Conservation (phyloP, 2,329 filamentous ascomycete species). For the Epichloe typhina region DNA sequence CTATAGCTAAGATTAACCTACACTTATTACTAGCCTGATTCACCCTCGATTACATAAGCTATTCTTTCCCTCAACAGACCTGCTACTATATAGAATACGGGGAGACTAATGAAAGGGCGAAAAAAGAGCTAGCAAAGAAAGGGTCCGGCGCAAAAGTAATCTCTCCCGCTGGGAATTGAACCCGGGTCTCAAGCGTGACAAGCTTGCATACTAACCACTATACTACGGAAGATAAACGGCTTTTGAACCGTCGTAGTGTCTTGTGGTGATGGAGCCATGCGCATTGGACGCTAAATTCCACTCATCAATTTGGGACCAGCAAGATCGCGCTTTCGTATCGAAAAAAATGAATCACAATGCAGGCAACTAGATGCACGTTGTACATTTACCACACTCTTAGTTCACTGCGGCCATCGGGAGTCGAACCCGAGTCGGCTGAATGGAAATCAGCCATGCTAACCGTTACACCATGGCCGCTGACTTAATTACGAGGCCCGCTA, state of each 20-base stretch:
- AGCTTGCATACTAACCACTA: slow-evolving; percentile 1
- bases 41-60: too few species aligned
- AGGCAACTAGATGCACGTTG: too few species aligned
- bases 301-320: too few species aligned
- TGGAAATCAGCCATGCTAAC: slow-evolving; percentile 11
- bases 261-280: rapidly evolving
- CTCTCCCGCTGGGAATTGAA: slow-evolving; percentile 2
- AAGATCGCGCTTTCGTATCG: too few species aligned
- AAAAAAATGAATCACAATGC: too few species aligned
- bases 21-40: too few species aligned
- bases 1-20: too few species aligned
- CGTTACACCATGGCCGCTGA: slow-evolving; percentile 10
- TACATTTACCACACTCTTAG: too few species aligned
- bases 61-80: background rate
- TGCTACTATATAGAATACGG: too few species aligned
- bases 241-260: background rate
- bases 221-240: background rate
- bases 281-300: too few species aligned
- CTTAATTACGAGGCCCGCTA: rapidly evolving
- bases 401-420: slow-evolving; percentile 9
- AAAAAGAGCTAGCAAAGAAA: too few species aligned
- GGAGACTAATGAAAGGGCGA: too few species aligned
- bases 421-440: slow-evolving; percentile 11
- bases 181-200: slow-evolving; percentile 3
- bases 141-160: rapidly evolving